Evolutionary conservation across 805 yeast genomes (phyloP), one percentile per base, ranked within the genome.

Genomic region (Sugiyamaella lignohabitans): DNA sequence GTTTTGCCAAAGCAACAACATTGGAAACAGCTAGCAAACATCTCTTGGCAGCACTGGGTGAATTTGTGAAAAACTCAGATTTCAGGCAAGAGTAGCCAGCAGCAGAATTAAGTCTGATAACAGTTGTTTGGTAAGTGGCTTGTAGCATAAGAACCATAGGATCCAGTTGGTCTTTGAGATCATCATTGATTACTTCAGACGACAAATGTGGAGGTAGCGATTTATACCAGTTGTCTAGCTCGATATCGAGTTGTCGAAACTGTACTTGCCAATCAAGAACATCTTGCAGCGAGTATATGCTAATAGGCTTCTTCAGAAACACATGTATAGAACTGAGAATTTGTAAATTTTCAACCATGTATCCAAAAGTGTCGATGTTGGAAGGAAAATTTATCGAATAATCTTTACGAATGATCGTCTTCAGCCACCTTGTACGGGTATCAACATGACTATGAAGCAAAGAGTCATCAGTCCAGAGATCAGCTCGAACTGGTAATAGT

Each of bases 251-350:
- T 36, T 51, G 53, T 8, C 60, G 48, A 38, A 41, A 55, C 27
- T 45, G 46, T 37, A 57, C 48, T 38, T 58, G 59, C 61, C 61
- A 57, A 5, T 46, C 47, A 32, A 55, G 54, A 10, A 55, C 57
- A 24, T 57, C 61, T 20, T 46, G 32, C 18, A 51, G 35, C 10
- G 58, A 54, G 32, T 50, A 27, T 14, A 58, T 55, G 40, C 56
- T 53, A 30, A 58, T 46, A 8, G 60, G 59, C 21, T 29, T 32
- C 18, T 57, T 47, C 19, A 58, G 49, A 39, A 58, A 58, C 16
- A 52, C 57, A 34, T 58, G 60, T 17, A 58, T 57, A 5, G 45
- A 30, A n/a, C 58, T 49, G n/a, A 58, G 36, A 10, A 54, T 49
- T 29, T 54, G 53, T 35, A 56, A 46, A 4, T 53, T 24, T 40